A percentile compares a stretch with the other conserved stretches of the same genome.
Conservation (phyloP, 495 filamentous ascomycete species). For the Pyrenula aspistea region DNA sequence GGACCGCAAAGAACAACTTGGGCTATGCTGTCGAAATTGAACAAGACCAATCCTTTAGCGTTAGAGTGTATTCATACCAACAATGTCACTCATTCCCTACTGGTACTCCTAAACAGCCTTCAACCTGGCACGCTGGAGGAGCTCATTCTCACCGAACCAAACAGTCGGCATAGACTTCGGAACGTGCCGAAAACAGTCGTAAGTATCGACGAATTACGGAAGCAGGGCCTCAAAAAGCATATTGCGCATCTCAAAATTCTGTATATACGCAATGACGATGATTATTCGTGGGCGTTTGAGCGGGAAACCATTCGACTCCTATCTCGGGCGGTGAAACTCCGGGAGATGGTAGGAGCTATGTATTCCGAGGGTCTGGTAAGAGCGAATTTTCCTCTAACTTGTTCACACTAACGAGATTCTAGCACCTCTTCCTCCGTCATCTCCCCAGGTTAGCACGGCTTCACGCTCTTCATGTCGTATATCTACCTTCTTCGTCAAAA, state of each 20-base stretch:
- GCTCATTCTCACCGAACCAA: slow-evolving; percentile 41
- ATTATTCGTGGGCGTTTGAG: slow-evolving; percentile 41
- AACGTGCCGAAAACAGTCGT: slow-evolving; percentile 25
- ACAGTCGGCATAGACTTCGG: neutral
- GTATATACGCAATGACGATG: slow-evolving; percentile 23
- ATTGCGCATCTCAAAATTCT: slow-evolving; percentile 11
- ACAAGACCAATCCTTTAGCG: slow-evolving; percentile 30
- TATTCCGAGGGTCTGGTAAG: slow-evolving; percentile 37
- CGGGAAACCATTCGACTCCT: slow-evolving; percentile 34
- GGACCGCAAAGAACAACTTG: slow-evolving; percentile 46
- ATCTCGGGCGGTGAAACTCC: slow-evolving; percentile 30
- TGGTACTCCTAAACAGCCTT: slow-evolving; percentile 36
- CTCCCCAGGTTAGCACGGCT: neutral
- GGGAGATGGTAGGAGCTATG: slow-evolving; percentile 42
- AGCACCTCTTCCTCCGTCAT: neutral
- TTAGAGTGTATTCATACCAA: slow-evolving; percentile 48
- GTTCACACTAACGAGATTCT: neutral
- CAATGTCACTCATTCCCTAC: slow-evolving; percentile 39
- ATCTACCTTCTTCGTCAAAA: neutral
- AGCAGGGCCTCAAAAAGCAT: slow-evolving; percentile 23
- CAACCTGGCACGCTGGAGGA: slow-evolving; percentile 31
- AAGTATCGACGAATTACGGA: slow-evolving; percentile 39
- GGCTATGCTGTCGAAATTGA: slow-evolving; percentile 36
- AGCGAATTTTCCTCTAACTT: slow-evolving; percentile 2
- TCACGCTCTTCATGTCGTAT: neutral